phyloP scores from a whole-genome alignment of 805 yeast species.

The Lipomyces yamadae region DNA sequence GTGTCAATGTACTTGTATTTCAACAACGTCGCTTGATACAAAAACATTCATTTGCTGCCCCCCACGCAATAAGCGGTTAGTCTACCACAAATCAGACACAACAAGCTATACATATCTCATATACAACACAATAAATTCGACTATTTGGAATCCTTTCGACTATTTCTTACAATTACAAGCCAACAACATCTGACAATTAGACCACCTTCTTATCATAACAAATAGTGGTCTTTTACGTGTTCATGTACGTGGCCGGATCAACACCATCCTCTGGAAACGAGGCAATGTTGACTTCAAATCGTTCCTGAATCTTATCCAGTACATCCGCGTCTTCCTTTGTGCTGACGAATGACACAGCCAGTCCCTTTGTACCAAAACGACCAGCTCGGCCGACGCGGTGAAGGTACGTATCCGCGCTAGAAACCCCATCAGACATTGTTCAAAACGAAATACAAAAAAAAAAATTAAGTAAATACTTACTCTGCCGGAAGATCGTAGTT shows the following conservation, averaged over 20 bases:
- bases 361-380: slow-evolving; percentile 99
- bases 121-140: no score
- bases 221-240: slow-evolving; percentile 58
- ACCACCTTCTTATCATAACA: not conserved
- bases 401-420: slow-evolving; percentile 86
- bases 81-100: not conserved
- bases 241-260: slow-evolving; percentile 97
- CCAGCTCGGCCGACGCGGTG: slow-evolving; percentile 99
- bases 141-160: no score
- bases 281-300: slow-evolving; percentile 93
- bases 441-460: not conserved
- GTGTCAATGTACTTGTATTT: not conserved
- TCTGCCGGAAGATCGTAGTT: slow-evolving; percentile 95
- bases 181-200: no score
- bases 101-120: no score
- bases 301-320: slow-evolving; percentile 88
- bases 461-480: slow-evolving; percentile 31
- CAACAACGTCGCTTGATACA: slow-evolving; percentile 1
- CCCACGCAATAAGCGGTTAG: not conserved
- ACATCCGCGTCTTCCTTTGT: slow-evolving; percentile 87
- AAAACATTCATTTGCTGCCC: not conserved
- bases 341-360: slow-evolving; percentile 88
- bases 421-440: not conserved
- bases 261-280: slow-evolving; percentile 98
- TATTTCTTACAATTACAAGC: not conserved